Base-by-base conservation (phyloP, 2,329 filamentous ascomycete genomes). In the Ophiostoma tasmaniense region DNA sequence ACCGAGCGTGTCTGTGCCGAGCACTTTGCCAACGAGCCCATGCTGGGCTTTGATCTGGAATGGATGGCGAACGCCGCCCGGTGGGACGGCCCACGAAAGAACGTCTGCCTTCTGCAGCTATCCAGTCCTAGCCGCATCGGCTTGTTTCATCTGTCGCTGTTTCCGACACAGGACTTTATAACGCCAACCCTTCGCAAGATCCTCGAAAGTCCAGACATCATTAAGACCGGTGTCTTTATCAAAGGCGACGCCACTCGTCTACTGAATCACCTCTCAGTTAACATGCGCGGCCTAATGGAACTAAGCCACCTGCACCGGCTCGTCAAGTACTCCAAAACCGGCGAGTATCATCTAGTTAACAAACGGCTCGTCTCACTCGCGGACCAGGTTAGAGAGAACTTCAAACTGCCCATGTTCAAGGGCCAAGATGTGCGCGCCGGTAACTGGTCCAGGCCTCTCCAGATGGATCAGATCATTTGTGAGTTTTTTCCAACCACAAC, bases 1-100 rank as follows among this genome's bases (percentile, higher is more conserved):
- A 89, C 90, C 22, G 92, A 97, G 76, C 78, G 81, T 6, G 84
- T 90, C 8, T 82, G 87, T 70, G 80, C 85, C 22, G 77, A 85
- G 69, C 83, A 89, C 69, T 97, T 97, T 73, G 75, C 88, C 52
- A 73, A 84, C 33, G 87, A 95, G 74, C 81, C 86, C 52, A 78
- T 96, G 1, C 76, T 97, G n/a, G 93, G 93, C 0, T 92, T 97
- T 71, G 93, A 97, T 75, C 83, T 97, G 71, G 94, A 97, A 79
- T 97, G 94, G 93, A 83, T 87, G 67, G 72, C 81, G 1, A 80
- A 84, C 6, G 82, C 86, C 0, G 79, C 75, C 6, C 81, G 76
- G 25, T 74, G 72, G 8, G 76, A 82, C 2, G 81, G 82, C 2
- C 79, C 88, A 3, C 89, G 90, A 72, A 81, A 84, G 67, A 92